Percentiles rank a stretch among this genome's conserved stretches.
Evolutionary conservation across 192 early-diverging fungal genomes (phyloP).

Genomic region (Gonapodya prolifera): DNA sequence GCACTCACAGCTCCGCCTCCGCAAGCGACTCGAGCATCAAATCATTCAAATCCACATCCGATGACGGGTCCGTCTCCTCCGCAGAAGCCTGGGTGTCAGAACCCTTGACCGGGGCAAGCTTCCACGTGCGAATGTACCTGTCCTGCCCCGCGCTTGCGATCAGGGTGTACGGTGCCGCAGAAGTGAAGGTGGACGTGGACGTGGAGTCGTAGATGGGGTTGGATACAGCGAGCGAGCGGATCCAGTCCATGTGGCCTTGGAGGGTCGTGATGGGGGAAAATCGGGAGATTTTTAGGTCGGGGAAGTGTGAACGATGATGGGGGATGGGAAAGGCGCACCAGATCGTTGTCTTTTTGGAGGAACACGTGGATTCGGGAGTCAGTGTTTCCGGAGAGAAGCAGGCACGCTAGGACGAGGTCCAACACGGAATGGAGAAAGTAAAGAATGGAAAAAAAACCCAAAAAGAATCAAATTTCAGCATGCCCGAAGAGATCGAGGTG

Average conservation of each 20-base stretch:
- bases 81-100: not conserved
- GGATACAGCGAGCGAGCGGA: conserved; percentile 64
- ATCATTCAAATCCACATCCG: conserved; percentile 18
- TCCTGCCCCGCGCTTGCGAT: conserved; percentile 84
- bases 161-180: conserved; percentile 51
- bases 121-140: conserved; percentile 87
- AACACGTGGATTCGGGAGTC: too few relatives aligned
- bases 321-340: too few relatives aligned
- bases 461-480: too few relatives aligned
- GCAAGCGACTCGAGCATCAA: conserved; percentile 30
- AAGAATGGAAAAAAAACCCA: too few relatives aligned
- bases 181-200: conserved; percentile 45
- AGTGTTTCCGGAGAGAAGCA: too few relatives aligned
- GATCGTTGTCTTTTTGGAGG: too few relatives aligned
- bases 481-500: too few relatives aligned
- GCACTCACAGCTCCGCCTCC: conserved; percentile 20
- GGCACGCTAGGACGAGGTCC: too few relatives aligned
- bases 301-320: too few relatives aligned
- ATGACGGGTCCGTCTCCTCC: not conserved
- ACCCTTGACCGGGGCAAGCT: conserved; percentile 32
- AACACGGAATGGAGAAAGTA: too few relatives aligned
- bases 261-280: conserved; percentile 55
- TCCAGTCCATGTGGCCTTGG: conserved; percentile 89
- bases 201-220: too few relatives aligned
- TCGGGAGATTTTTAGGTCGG: too few relatives aligned